These are phyloP conservation scores for Malbranchea zuffiana DNA, from an alignment of 2,329 filamentous ascomycete species.

Conservation along the genomic window DNA sequence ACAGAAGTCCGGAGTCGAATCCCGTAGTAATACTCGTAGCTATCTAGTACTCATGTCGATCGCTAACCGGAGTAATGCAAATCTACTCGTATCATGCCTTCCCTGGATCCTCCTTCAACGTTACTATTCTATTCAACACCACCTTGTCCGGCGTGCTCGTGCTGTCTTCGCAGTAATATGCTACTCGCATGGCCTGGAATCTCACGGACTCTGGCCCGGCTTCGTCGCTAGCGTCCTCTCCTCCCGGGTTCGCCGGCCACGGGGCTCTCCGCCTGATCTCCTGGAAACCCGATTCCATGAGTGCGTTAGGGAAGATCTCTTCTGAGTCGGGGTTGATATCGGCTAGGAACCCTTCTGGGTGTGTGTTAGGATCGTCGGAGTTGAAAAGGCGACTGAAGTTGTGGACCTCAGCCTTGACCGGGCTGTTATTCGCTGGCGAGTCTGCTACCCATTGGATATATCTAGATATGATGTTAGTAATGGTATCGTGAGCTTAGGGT, in stretches of 20 bases:
- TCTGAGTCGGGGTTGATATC: slow-evolving; percentile 80
- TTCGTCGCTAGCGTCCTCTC: too few species aligned
- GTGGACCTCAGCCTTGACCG: slow-evolving; percentile 58
- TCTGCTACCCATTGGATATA: slow-evolving; percentile 81
- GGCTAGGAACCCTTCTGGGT: slow-evolving; percentile 67
- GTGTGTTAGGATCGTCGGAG: slow-evolving; percentile 66
- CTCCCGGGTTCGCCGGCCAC: slow-evolving; percentile 51
- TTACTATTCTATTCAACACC: slow-evolving; percentile 84
- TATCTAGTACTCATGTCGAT: too few species aligned
- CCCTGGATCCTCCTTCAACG: slow-evolving; percentile 66
- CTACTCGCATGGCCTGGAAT: slow-evolving; percentile 85
- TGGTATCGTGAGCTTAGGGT: not conserved
- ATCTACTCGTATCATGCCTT: too few species aligned
- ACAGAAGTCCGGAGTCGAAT: too few species aligned
- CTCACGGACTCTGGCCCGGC: slow-evolving; percentile 62
- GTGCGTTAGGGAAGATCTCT: slow-evolving; percentile 62
- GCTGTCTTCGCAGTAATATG: slow-evolving; percentile 69
- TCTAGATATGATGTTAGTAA: slow-evolving; percentile 19
- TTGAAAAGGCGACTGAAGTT: slow-evolving; percentile 78
- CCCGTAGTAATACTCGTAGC: too few species aligned
- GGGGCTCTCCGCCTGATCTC: slow-evolving; percentile 63
- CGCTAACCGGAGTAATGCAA: too few species aligned
- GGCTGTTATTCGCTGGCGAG: slow-evolving; percentile 50
- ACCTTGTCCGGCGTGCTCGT: slow-evolving; percentile 71
- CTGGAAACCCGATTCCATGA: slow-evolving; percentile 74